Conservation (phyloP, 108 stramenopile genomes). For the Stephanodiscus triporus region DNA sequence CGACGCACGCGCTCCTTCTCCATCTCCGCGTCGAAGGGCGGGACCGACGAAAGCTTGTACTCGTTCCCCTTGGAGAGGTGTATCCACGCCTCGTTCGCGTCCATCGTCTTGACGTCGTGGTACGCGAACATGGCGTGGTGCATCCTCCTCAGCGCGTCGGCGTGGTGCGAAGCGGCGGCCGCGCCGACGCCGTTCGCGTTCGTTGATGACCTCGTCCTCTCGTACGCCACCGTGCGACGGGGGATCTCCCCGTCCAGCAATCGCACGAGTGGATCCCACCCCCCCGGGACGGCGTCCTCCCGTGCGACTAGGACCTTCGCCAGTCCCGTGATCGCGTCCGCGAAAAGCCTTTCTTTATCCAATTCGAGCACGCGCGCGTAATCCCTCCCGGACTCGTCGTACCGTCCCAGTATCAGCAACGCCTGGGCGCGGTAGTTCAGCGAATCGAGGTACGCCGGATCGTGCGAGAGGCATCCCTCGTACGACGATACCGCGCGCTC, state of each 20-base stretch:
- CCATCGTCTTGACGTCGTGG: constrained; percentile 78
- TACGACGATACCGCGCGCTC: constrained; percentile 69
- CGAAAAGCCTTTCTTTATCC: constrained; percentile 55
- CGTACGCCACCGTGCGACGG: constrained; percentile 31
- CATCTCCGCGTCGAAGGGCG: constrained; percentile 54
- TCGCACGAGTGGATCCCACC: constrained; percentile 63
- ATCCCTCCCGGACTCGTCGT: constrained; percentile 64
- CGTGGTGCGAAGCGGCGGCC: constrained; percentile 8
- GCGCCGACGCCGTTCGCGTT: no score
- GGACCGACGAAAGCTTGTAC: constrained; percentile 70
- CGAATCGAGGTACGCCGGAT: constrained; percentile 69
- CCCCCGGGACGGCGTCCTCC: constrained; percentile 59
- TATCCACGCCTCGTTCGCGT: constrained; percentile 69
- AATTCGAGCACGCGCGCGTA: constrained; percentile 55
- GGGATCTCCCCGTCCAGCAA: constrained; percentile 43
- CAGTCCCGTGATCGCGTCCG: constrained; percentile 69
- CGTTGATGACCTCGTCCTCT: constrained; percentile 12
- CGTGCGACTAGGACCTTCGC: constrained; percentile 67
- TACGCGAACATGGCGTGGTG: constrained; percentile 78
- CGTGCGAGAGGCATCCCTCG: constrained; percentile 56
- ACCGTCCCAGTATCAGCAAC: constrained; percentile 73
- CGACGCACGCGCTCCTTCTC: constrained; percentile 60
- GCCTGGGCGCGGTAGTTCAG: constrained; percentile 62
- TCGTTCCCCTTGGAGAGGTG: constrained; percentile 59
- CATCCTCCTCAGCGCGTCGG: constrained; percentile 65